Evolutionary conservation across 345 rosid species (phyloP).

Genomic region (Populus alba): DNA sequence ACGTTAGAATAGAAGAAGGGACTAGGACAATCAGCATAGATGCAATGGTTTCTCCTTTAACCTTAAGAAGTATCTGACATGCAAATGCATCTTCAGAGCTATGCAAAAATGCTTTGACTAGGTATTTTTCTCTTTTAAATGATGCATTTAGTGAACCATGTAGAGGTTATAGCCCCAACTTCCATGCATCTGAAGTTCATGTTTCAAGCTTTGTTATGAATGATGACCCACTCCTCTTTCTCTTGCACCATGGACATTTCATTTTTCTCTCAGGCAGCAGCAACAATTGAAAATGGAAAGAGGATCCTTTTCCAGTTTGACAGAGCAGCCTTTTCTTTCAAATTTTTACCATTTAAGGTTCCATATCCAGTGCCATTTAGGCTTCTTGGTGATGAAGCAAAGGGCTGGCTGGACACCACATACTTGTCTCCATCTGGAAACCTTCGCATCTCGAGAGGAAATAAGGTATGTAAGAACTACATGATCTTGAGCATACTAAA

Average conservation of each 20-base stretch:
- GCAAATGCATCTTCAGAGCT: neutral
- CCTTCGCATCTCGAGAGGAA: slow-evolving; percentile 89
- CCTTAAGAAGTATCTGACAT: neutral
- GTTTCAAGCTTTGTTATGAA: neutral
- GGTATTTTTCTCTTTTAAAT: neutral
- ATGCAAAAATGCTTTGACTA: neutral
- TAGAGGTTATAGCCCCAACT: neutral
- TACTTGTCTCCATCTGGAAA: slow-evolving; percentile 83
- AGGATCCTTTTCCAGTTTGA: slow-evolving; percentile 72
- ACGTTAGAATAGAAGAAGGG: too few relatives aligned
- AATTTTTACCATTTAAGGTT: slow-evolving; percentile 83
- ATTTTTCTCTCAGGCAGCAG: slow-evolving; percentile 60
- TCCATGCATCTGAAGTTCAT: slow-evolving; percentile 1
- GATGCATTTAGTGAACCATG: neutral
- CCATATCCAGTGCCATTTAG: slow-evolving; percentile 95
- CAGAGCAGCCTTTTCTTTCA: slow-evolving; percentile 72
- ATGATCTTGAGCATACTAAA: neutral
- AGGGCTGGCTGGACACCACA: slow-evolving; percentile 89
- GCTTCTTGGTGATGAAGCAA: slow-evolving; percentile 97
- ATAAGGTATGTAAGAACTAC: slow-evolving; percentile 53
- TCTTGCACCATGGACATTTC: neutral
- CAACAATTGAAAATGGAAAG: slow-evolving; percentile 59
- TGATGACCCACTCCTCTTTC: neutral
- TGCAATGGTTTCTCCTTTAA: too few relatives aligned
- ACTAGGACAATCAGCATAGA: too few relatives aligned